These are phyloP conservation scores for Nematodospora anomalae DNA, from an alignment of 1,139 yeast genomes.

Conservation along the genomic window DNA sequence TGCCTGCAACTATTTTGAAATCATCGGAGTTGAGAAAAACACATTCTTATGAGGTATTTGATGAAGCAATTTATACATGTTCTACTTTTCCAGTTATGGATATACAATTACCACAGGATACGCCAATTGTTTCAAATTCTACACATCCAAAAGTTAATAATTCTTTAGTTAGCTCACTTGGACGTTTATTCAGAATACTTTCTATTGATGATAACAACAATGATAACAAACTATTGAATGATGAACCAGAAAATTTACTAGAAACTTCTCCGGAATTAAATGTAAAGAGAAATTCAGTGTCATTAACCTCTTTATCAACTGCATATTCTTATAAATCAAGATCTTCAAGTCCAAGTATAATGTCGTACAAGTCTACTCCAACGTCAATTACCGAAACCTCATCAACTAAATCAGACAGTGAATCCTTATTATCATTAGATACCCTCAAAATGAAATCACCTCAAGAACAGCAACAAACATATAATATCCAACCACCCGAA, in stretches of 20 bases:
- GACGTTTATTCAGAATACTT: slow-evolving; percentile 38
- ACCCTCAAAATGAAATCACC: slow-evolving; percentile 9
- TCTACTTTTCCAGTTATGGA: slow-evolving; percentile 20
- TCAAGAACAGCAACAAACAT: slow-evolving; percentile 6
- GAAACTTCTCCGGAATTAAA: slow-evolving; percentile 2
- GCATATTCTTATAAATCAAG: slow-evolving; percentile 34
- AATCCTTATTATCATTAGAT: slow-evolving; percentile 17
- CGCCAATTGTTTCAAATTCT: not conserved
- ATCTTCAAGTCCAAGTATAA: slow-evolving; percentile 45
- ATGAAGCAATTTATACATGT: slow-evolving; percentile 70
- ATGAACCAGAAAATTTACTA: slow-evolving; percentile 3
- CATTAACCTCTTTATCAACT: slow-evolving; percentile 42
- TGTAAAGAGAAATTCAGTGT: slow-evolving; percentile 32
- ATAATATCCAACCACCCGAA: slow-evolving; percentile 44
- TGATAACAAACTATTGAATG: slow-evolving; percentile 1
- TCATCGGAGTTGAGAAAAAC: slow-evolving; percentile 44
- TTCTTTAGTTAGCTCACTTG: slow-evolving; percentile 38
- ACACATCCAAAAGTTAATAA: slow-evolving; percentile 19
- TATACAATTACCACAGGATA: slow-evolving; percentile 1
- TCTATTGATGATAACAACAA: slow-evolving; percentile 19
- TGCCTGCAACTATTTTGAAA: slow-evolving; percentile 17
- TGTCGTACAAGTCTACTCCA: slow-evolving; percentile 44
- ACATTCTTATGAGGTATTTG: slow-evolving; percentile 73
- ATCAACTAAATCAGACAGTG: slow-evolving; percentile 31
- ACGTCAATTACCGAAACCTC: slow-evolving; percentile 43